These are phyloP conservation scores for Amanita rubescens DNA, from an alignment of 768 basidiomycete genomes.

Conservation along the genomic window DNA sequence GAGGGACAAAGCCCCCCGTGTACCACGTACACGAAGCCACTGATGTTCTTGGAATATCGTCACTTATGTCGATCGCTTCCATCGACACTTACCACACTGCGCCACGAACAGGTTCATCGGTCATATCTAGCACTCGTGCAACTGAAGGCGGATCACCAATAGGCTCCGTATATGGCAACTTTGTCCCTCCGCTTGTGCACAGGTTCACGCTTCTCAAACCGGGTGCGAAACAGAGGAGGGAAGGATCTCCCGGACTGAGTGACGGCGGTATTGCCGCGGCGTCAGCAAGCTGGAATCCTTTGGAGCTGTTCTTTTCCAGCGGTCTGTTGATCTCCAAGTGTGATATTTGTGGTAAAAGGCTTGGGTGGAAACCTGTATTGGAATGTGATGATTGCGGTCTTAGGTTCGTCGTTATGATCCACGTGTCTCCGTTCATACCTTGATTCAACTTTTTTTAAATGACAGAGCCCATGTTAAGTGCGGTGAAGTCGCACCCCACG, in stretches of 20 bases:
- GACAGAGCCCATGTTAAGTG: slow-evolving; percentile 79
- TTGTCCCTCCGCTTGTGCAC: slow-evolving; percentile 52
- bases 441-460: background rate
- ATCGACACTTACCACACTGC: slow-evolving; percentile 64
- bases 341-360: slow-evolving; percentile 71
- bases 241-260: slow-evolving; percentile 9
- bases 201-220: slow-evolving; percentile 86
- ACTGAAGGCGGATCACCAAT: slow-evolving; percentile 76
- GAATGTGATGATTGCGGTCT: slow-evolving; percentile 88
- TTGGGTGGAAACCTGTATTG: slow-evolving; percentile 81
- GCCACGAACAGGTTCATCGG: slow-evolving; percentile 29
- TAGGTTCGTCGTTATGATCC: slow-evolving; percentile 34
- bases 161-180: slow-evolving; percentile 34
- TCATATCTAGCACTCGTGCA: slow-evolving; percentile 49
- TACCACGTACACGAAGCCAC: slow-evolving; percentile 12
- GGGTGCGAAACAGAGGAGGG: slow-evolving; percentile 50
- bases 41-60: slow-evolving; percentile 36
- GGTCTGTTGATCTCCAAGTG: slow-evolving; percentile 70
- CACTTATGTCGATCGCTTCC: slow-evolving; percentile 49
- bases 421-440: background rate
- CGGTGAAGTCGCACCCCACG: slow-evolving; percentile 72
- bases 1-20: slow-evolving; percentile 8
- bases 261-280: background rate
- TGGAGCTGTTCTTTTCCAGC: slow-evolving; percentile 73
- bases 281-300: slow-evolving; percentile 58